Evolutionary conservation across 805 yeast genomes (phyloP).

Genomic region (Wickerhamiella dianesei): DNA sequence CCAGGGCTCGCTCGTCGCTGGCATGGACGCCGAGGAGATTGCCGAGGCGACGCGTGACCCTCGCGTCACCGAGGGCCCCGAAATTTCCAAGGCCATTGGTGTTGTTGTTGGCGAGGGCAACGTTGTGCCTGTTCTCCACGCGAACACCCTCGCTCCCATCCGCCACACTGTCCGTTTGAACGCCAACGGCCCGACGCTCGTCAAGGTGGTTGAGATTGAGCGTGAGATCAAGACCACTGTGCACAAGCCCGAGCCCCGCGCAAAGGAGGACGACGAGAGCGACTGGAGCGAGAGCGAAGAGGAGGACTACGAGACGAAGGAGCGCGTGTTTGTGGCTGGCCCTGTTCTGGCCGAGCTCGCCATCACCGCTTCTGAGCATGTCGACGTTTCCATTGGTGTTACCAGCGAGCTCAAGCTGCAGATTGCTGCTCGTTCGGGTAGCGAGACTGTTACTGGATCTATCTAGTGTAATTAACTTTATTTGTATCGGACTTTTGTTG

Average conservation of each 20-base stretch:
- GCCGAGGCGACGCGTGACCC: constrained; percentile 48
- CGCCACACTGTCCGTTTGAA: constrained; percentile 57
- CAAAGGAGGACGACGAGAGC: constrained; percentile 34
- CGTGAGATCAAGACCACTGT: constrained; percentile 76
- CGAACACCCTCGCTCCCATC: constrained; percentile 84
- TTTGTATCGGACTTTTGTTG: no score
- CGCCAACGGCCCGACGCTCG: constrained; percentile 45
- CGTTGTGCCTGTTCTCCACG: constrained; percentile 59
- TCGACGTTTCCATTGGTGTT: constrained; percentile 53
- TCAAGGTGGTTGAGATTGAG: constrained; percentile 55
- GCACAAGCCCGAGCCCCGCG: constrained; percentile 49
- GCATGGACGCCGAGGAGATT: constrained; percentile 61
- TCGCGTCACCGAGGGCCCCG: constrained; percentile 77
- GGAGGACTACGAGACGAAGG: constrained; percentile 78
- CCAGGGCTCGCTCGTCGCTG: constrained; percentile 76
- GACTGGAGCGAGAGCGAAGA: constrained; percentile 45
- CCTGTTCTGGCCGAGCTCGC: constrained; percentile 65
- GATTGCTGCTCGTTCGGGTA: constrained; percentile 35
- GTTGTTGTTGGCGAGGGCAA: constrained; percentile 55
- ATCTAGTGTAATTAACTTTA: constrained; percentile 9
- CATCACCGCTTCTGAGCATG: constrained; percentile 52
- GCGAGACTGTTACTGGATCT: constrained; percentile 18
- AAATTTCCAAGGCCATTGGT: constrained; percentile 73
- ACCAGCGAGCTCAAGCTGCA: constrained; percentile 52
- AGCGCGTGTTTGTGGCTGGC: constrained; percentile 60